These are phyloP conservation scores for Puccinia triticina DNA, from an alignment of 1,284 basidiomycete genomes.

Conservation along the genomic window DNA sequence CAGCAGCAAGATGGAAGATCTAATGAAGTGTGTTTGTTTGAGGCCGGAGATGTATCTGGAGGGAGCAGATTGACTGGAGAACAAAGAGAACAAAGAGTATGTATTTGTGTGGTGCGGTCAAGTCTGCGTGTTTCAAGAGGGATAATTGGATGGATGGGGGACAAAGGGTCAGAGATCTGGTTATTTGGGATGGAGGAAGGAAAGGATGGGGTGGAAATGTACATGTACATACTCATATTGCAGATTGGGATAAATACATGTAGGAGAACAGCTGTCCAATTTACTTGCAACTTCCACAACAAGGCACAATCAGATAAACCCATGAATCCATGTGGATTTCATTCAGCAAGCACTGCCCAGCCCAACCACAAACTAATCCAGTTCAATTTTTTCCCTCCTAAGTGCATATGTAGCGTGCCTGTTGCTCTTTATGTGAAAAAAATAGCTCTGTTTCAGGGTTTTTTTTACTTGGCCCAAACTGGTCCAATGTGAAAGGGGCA, in stretches of 20 bases:
- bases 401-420: neutral
- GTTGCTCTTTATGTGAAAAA: too few relatives aligned
- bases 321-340: neutral
- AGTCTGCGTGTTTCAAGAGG: neutral
- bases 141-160: neutral
- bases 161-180: neutral
- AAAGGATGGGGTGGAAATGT: neutral
- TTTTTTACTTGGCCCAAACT: too few relatives aligned
- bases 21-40: neutral
- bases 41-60: too few relatives aligned
- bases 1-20: neutral
- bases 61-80: neutral
- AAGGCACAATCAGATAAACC: neutral
- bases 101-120: too few relatives aligned
- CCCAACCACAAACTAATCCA: neutral
- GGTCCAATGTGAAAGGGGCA: neutral
- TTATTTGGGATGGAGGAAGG: neutral
- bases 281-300: neutral
- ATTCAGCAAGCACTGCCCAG: neutral
- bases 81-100: neutral
- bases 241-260: too few relatives aligned
- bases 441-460: too few relatives aligned
- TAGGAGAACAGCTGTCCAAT: constrained; percentile 2
- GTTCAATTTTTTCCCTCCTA: neutral
- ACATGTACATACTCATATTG: neutral